Evolutionary conservation across 169 alveolate genomes (phyloP).

Genomic region (Babesia ovata): DNA sequence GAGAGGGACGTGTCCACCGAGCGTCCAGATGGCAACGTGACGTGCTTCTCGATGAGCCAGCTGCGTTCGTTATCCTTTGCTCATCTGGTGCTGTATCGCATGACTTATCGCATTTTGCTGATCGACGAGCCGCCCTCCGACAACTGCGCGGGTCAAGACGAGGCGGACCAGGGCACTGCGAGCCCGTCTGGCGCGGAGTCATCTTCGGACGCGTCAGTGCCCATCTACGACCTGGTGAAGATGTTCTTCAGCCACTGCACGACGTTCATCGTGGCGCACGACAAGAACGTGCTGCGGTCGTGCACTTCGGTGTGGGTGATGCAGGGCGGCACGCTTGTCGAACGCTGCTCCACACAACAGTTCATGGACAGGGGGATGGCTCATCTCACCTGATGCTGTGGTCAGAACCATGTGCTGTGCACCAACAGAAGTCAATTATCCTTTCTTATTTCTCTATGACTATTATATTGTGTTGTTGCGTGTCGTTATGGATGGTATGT

Average conservation of each 20-base stretch:
- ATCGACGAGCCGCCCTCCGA: conserved; percentile 85
- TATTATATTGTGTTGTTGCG: too few relatives aligned
- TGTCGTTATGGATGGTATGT: too few relatives aligned
- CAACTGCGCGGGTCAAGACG: conserved; percentile 19
- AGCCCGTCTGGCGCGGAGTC: not conserved
- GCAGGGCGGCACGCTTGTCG: conserved; percentile 18
- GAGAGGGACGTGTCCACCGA: not conserved
- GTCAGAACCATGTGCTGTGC: too few relatives aligned
- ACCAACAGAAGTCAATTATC: too few relatives aligned
- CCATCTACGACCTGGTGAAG: conserved; percentile 55
- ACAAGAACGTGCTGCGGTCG: conserved; percentile 47
- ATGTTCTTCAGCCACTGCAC: conserved; percentile 64
- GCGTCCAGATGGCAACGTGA: not conserved
- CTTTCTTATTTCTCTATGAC: too few relatives aligned
- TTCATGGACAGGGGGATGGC: conserved; percentile 13
- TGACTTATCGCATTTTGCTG: conserved; percentile 73
- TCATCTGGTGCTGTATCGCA: conserved; percentile 73
- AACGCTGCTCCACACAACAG: conserved; percentile 4
- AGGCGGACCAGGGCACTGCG: not conserved
- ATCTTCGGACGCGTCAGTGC: conserved; percentile 32
- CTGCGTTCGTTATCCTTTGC: conserved; percentile 78
- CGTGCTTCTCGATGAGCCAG: conserved; percentile 45
- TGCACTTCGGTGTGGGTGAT: conserved; percentile 41
- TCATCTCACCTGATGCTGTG: too few relatives aligned
- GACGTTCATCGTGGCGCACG: conserved; percentile 68